Evolutionary conservation across 2,329 filamentous ascomycete species (phyloP).

Genomic region (Ploettnerulaceae sp.): DNA sequence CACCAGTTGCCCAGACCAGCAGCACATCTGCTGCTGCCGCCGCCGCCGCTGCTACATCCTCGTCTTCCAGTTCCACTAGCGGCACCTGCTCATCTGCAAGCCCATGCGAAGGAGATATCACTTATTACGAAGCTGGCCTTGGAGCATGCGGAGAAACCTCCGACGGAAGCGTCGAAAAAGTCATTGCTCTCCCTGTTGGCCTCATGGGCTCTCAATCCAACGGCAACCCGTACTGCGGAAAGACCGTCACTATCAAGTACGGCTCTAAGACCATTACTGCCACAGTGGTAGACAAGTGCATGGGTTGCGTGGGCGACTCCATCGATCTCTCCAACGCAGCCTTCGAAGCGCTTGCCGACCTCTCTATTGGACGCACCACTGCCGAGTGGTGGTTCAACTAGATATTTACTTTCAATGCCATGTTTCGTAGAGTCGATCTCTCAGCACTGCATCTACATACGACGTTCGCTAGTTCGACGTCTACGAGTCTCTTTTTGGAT

Average conservation of each 20-base stretch:
- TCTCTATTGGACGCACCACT: conserved; percentile 40
- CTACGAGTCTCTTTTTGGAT: conserved; percentile 31
- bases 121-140: conserved; percentile 66
- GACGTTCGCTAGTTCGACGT: conserved; percentile 26
- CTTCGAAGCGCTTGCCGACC: conserved; percentile 48
- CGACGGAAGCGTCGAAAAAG: conserved; percentile 49
- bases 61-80: conserved; percentile 26
- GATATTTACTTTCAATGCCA: background rate
- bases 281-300: conserved; percentile 69
- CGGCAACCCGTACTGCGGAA: conserved; percentile 65
- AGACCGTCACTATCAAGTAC: conserved; percentile 64
- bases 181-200: conserved; percentile 62
- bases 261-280: conserved; percentile 50
- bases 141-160: conserved; percentile 65
- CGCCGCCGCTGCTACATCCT: conserved; percentile 10
- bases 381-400: conserved; percentile 46
- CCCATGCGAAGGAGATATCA: conserved; percentile 58
- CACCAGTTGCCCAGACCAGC: conserved; percentile 8
- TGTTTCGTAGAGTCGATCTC: conserved; percentile 31
- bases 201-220: conserved; percentile 63
- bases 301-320: conserved; percentile 52
- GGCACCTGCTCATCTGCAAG: conserved; percentile 33
- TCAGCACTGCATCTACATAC: conserved; percentile 17
- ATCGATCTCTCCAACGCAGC: conserved; percentile 58
- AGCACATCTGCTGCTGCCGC: conserved; percentile 16